Base-by-base conservation (phyloP, 2,329 filamentous ascomycete species). In the Lasiodiplodia gonubiensis region DNA sequence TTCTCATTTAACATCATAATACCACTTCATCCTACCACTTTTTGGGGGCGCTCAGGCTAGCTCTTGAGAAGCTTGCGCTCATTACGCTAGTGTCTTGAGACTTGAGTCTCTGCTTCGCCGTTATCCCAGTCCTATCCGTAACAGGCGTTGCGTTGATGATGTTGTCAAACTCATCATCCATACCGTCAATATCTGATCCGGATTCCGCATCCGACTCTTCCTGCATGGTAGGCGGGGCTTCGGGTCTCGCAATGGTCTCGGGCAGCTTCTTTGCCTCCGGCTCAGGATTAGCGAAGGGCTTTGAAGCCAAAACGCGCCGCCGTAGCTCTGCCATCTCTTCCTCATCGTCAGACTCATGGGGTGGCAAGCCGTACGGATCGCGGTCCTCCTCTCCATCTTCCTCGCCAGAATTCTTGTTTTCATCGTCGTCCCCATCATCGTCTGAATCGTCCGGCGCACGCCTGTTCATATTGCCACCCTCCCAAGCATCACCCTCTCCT, bases 251-350 rank as follows among this genome's bases (percentile, higher is more conserved):
- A 69, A 92, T 89, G n/a, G 84, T 87, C 72, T 89, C 85, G 0
- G 86, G 88, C 37, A 77, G 75, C 67, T 86, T 85, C 71, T 89
- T 89, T 78, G 59, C 75, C 61, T 75, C 73, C 54, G 80, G 57
- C 69, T 79, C 74, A 11, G 85, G 80, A 71, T 92, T 92, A 51
- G 90, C 82, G 74, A 99, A 99, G 0, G 93, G 88, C 76, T 94
- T 97, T 7, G 94, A 97, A 7, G 90, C 91, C 2, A 99, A 86
- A n/a, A 98, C 93, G 72, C 92, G 92, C 66, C 91, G 89, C 59
- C 95, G 88, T 64, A 99, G 90, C 74, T 97, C 94, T 42, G 92
- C 94, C 94, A 98, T 98, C 75, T 93, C 90, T 64, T 92, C 91
- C 73, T 96, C 93, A 67, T 97, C 90, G 67, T 92, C 92, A 37